Percentiles rank a stretch among this genome's conserved stretches.
Conservation (phyloP, 768 basidiomycete genomes). For the Glaciozyma martinii region DNA sequence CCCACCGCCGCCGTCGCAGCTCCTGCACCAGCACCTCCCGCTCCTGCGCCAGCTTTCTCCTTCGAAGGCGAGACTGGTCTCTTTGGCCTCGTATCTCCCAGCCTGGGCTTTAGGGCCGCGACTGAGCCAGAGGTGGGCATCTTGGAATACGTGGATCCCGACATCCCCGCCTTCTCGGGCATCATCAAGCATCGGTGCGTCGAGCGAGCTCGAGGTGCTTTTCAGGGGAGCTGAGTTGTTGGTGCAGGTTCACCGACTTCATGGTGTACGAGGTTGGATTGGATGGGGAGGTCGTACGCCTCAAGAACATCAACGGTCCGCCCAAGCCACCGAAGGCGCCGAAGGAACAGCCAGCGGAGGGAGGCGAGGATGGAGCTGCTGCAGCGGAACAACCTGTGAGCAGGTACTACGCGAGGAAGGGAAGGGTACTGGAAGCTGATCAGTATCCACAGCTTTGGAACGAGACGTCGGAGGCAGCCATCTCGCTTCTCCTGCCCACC, state of each 20-base stretch:
- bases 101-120: slow-evolving; percentile 11
- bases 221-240: slow-evolving; percentile 1
- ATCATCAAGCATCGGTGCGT: slow-evolving; percentile 94
- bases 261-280: slow-evolving; percentile 83
- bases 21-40: background rate
- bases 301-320: slow-evolving; percentile 70
- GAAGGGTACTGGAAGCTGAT: too few species aligned
- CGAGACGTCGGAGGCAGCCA: background rate
- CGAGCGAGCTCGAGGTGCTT: background rate
- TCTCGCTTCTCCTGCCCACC: slow-evolving; percentile 30
- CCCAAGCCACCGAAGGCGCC: slow-evolving; percentile 22
- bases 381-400: background rate
- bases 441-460: slow-evolving; percentile 5
- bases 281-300: slow-evolving; percentile 65
- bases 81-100: slow-evolving; percentile 4
- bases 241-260: slow-evolving; percentile 79
- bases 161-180: slow-evolving; percentile 65
- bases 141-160: slow-evolving; percentile 67
- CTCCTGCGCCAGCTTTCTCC: background rate
- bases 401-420: background rate
- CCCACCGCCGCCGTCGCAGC: background rate
- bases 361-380: background rate
- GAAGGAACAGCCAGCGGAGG: slow-evolving; percentile 25
- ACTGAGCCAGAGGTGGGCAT: slow-evolving; percentile 78
- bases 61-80: slow-evolving; percentile 3